Conservation (phyloP, 2,329 filamentous ascomycete genomes). For the Neocucurbitaria cava region DNA sequence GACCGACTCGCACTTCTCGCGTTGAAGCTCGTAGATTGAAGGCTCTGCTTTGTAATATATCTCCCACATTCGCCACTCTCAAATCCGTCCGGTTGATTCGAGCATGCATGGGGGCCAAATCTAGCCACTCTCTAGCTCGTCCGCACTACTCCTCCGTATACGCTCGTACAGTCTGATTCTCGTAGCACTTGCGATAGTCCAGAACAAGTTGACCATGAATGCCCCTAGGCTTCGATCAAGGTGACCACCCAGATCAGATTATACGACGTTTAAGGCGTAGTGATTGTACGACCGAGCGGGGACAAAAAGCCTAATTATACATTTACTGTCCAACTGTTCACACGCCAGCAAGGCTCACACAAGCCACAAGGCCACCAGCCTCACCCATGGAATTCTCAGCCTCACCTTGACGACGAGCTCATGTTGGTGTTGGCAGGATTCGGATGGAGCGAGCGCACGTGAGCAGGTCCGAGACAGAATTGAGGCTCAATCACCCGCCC, state of each 20-base stretch:
- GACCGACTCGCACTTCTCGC: neutral
- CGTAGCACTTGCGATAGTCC: neutral
- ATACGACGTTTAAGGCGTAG: neutral
- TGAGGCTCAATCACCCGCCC: neutral
- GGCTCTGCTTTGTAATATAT: neutral
- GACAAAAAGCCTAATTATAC: neutral
- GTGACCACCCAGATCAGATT: neutral
- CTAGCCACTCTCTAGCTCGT: neutral
- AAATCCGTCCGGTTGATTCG: neutral
- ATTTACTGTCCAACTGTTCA: neutral
- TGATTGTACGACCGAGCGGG: neutral
- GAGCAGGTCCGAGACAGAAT: neutral
- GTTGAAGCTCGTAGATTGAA: neutral
- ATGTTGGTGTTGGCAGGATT: neutral
- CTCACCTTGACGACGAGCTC: slow-evolving; percentile 1
- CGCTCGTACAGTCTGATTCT: neutral
- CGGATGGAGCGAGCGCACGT: neutral
- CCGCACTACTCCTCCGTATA: too few species aligned
- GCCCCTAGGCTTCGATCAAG: neutral
- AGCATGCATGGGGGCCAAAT: neutral
- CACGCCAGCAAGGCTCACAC: neutral
- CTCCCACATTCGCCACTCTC: neutral
- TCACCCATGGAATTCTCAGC: neutral
- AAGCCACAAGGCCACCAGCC: neutral
- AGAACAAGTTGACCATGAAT: neutral